Percentiles rank a stretch among this genome's conserved stretches.
phyloP scores from a whole-genome alignment of 257 asterid species.

The Solanum corneliomulleri region DNA sequence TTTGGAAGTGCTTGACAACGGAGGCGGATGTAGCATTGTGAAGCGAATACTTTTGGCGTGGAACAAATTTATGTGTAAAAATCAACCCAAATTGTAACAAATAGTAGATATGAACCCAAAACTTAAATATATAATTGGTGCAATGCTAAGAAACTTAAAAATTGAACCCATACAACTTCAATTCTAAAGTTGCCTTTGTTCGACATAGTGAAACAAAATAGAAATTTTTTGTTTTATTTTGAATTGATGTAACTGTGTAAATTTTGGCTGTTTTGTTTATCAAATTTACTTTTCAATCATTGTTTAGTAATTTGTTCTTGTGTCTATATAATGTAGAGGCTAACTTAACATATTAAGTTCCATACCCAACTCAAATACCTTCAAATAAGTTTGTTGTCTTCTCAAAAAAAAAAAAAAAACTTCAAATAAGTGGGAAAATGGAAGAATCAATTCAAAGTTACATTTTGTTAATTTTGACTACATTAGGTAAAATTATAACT shows the following conservation, averaged over 20 bases:
- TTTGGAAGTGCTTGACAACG: background rate
- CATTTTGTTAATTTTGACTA: background rate
- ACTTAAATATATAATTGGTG: background rate
- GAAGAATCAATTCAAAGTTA: background rate
- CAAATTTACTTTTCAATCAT: background rate
- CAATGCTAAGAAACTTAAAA: background rate
- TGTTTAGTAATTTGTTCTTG: background rate
- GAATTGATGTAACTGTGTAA: background rate
- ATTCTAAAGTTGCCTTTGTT: background rate
- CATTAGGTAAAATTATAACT: background rate
- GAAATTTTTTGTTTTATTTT: background rate
- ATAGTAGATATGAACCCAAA: background rate
- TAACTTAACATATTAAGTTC: background rate
- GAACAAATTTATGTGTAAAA: background rate
- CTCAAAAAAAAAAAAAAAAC: background rate
- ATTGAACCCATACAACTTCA: background rate
- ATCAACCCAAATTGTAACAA: background rate
- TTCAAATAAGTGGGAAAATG: background rate
- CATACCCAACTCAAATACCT: background rate
- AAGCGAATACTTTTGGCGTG: background rate
- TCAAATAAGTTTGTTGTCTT: background rate
- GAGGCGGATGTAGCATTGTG: background rate
- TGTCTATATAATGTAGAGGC: background rate
- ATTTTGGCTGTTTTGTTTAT: background rate
- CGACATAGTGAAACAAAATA: background rate